Conservation (phyloP, 2,329 filamentous ascomycete genomes). For the Cladophialophora yegresii region DNA sequence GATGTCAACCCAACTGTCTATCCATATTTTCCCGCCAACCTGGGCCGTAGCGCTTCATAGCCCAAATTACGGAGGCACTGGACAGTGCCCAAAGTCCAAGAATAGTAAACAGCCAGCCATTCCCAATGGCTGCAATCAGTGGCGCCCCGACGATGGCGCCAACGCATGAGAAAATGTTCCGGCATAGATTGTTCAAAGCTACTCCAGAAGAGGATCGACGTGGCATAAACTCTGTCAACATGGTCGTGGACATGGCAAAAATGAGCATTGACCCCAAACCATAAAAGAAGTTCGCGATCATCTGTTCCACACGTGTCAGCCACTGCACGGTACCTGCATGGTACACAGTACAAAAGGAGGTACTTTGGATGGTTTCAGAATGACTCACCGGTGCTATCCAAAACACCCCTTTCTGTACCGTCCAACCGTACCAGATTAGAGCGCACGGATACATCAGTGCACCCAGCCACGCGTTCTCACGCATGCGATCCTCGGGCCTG, state of each 20-base stretch:
- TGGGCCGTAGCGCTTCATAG: conserved; percentile 49
- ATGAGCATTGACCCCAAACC: conserved; percentile 78
- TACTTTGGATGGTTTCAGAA: background rate
- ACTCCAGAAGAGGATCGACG: conserved; percentile 70
- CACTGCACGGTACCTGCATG: conserved; percentile 28
- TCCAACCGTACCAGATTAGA: conserved; percentile 78
- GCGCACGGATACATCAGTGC: conserved; percentile 69
- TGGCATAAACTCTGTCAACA: conserved; percentile 84
- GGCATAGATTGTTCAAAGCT: conserved; percentile 71
- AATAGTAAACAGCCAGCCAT: conserved; percentile 74
- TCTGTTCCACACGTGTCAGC: conserved; percentile 39
- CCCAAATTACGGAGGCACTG: conserved; percentile 61
- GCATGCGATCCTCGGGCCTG: conserved; percentile 77
- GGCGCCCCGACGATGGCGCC: conserved; percentile 70
- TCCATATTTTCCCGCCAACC: conserved; percentile 36
- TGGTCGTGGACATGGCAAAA: conserved; percentile 72
- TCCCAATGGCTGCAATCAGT: conserved; percentile 68
- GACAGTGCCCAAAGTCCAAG: conserved; percentile 58
- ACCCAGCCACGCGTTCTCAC: conserved; percentile 78
- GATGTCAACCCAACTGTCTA: conserved; percentile 23
- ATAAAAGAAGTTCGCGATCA: conserved; percentile 71
- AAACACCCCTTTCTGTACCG: conserved; percentile 61
- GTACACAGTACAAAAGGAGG: conserved; percentile 6
- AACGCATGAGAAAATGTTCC: conserved; percentile 75
- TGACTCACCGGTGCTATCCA: conserved; percentile 60